phyloP scores from a whole-genome alignment of 2,329 filamentous ascomycete genomes.

The Phoma sp. region DNA sequence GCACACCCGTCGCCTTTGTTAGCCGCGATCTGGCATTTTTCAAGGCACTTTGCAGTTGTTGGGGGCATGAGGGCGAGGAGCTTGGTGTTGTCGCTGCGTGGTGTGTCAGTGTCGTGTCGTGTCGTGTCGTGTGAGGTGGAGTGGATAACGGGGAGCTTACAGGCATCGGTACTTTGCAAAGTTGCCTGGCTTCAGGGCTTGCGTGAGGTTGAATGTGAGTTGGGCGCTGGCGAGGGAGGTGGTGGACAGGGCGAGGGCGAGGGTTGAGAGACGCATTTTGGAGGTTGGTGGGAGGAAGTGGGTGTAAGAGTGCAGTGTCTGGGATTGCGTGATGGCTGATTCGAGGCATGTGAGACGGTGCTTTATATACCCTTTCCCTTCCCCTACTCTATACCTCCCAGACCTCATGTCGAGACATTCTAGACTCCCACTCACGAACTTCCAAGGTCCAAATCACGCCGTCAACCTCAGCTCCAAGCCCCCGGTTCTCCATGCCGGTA shows the following conservation, averaged over 20 bases:
- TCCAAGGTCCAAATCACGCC: background rate
- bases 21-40: conserved; percentile 26
- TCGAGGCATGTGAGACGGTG: background rate
- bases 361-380: conserved; percentile 2
- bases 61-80: conserved; percentile 14
- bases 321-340: background rate
- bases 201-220: conserved; percentile 32
- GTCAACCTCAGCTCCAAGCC: background rate
- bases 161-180: conserved; percentile 34
- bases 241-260: conserved; percentile 1
- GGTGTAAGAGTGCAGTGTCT: background rate
- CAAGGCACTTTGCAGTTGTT: conserved; percentile 22
- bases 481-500: conserved; percentile 10
- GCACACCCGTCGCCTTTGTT: conserved; percentile 31
- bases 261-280: conserved; percentile 5
- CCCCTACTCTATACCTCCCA: background rate
- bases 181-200: conserved; percentile 23
- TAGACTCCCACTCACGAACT: too few relatives aligned
- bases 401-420: background rate
- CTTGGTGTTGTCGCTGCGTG: conserved; percentile 20
- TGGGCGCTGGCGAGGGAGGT: conserved; percentile 17
- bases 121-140: too few relatives aligned
- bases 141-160: conserved; percentile 10
- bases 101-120: too few relatives aligned
- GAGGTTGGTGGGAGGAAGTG: background rate